Base-by-base conservation (phyloP, 1,139 yeast species). In the Ashbya aceris region DNA sequence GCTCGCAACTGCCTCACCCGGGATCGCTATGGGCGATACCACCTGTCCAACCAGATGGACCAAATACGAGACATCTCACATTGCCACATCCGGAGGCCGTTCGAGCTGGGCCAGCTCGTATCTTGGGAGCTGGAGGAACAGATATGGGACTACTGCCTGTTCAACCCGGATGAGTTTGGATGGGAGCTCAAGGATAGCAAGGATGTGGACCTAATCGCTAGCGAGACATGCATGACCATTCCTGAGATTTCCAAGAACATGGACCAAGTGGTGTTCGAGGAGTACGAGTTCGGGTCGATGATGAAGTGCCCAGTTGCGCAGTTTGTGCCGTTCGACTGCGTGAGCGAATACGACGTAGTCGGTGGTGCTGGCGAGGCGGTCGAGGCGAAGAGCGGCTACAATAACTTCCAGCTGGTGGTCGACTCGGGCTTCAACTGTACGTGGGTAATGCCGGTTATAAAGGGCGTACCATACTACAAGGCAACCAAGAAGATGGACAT, bases 231-330 rank as follows among this genome's bases (percentile, higher is more conserved):
- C 14, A 79, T 82, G 58, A 84, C 86, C 43, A 65, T 91, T 36
- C 94, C 96, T 1, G 84, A 80, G 43, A 68, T 91, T 34, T 84
- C 95, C 34, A 77, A 80, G 52, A 83, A 83, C 60, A 82, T 87
- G 26, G 98, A 91, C 60, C 96, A 89, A 63, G 83, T 91, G 1
- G 75, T 93, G 2, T 89, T 93, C 66, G 99, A 93, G 62, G 98
- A 93, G 57, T 91, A 81, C 55, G 95, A 86, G 7, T 83, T 91
- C 56, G 71, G 70, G 28, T 75, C 77, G 32, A 41, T 67, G 36
- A 68, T 70, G 33, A 66, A 67, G 45, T 58, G 65, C 2, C 72
- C 80, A 0, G 74, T 86, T 0, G 81, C 80, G 1, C 74, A 83
- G 1, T 70, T 84, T 45, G 76, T 82, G 0, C 95, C 96, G 1